Evolutionary conservation across 2,329 filamentous ascomycete genomes (phyloP), one percentile per base, ranked within the genome.

Genomic region (Penicillium sclerotiorum): DNA sequence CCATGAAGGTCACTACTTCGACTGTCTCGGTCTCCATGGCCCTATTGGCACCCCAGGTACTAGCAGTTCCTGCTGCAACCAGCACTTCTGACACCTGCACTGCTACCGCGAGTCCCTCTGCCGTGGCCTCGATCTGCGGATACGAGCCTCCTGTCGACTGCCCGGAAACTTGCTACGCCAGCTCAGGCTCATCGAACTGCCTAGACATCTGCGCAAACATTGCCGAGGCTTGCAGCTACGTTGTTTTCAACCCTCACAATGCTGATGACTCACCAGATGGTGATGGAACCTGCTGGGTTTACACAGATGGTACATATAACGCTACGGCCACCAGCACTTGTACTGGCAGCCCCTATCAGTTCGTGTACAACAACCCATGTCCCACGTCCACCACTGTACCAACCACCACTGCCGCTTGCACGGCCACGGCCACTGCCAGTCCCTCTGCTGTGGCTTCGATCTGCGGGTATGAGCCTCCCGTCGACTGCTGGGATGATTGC

Each of bases 261-360:
- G 1, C 15, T 5, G 33, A 17, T 36, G 42, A 59, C 43, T 58
- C 58, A 44, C 63, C 53, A 13, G 63, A 65, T 49, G 37, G 39
- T 22, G 12, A 48, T 2, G 65, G 65, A 30, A 62, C 4, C 44
- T 68, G 65, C 59, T 67, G 65, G 65, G 51, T 68, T 18, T 68
- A 66, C 52, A 45, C 63, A 12, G 53, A 61, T 27, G 63, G 64
- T 53, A 58, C 56, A 42, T 68, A 50, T 41, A 50, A 66, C 37
- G 49, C 56, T 18, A 47, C 8, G 9, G 50, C 51, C 40, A 55
- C 42, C 33, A 55, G 44, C 28, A 50, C 56, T 39, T 67, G 64
- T 51, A 60, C 45, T 46, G 62, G 55, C 36, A 35, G n/a, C 28
- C 54, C 63, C 25, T 40, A 62, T 49, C 66, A 67, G 51, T 67